Evolutionary conservation across 257 asterid species (phyloP), one percentile per base, ranked within the genome.

Genomic region (Eustoma russellianum): DNA sequence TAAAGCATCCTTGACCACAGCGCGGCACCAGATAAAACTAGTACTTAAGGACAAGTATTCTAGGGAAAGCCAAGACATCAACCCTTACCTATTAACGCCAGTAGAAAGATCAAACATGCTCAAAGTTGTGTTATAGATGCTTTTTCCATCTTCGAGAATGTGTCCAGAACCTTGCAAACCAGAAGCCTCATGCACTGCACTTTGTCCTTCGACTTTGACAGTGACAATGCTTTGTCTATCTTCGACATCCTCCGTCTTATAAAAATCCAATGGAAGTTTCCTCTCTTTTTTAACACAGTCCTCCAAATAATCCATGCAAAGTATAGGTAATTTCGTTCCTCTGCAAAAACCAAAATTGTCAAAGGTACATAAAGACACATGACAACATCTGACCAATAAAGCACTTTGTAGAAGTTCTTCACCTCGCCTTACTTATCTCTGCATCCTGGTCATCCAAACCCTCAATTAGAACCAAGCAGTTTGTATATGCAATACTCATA

Each of bases 111-210:
- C 97, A 33, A 97, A 92, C 82, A 88, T 73, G 72, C 76, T 92
- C 73, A 92, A 66, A 33, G 95, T 92, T 28, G 99, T 85, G 61
- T 88, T 92, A 54, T 92, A 92, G 43, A 92, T 88, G 71, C 85
- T 79, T 55, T 75, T 92, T 65, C 77, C 84, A 48, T 81, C 97
- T 79, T 74, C 94, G 48, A 92, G 95, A 68, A 88, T 83, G 79
- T 92, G 97, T 8, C 97, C 99, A 55, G 83, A 76, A 77, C 83
- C 97, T 76, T 88, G 87, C 67, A 92, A 79, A 61, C 91, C 91
- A 60, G 99, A 92, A 56, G 88, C 46, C 74, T 79, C 86, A 51
- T 92, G 99, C 64, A 92, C 99, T 28, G 97, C 83, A 72, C 97
- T 92, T 46, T 69, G 86, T 52, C 99, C 99, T 77, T 92, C 85